These are phyloP conservation scores for Fusarium brevicatenulatum DNA, from an alignment of 2,329 filamentous ascomycete genomes.

Conservation along the genomic window DNA sequence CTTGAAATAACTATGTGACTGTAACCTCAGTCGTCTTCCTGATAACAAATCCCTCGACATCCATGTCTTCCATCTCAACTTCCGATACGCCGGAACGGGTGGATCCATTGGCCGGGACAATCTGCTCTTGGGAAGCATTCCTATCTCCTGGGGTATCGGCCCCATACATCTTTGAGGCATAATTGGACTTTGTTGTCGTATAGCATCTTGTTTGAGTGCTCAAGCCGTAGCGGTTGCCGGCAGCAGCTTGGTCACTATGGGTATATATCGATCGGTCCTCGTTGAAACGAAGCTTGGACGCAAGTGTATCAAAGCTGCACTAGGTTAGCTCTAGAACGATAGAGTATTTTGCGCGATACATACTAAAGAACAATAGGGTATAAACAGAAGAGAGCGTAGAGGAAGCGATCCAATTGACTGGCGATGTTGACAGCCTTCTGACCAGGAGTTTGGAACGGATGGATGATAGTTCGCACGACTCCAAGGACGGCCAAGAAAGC, in stretches of 20 bases:
- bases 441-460: slow-evolving; percentile 50
- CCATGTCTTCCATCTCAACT: slow-evolving; percentile 16
- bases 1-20: not conserved
- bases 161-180: slow-evolving; percentile 1
- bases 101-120: slow-evolving; percentile 19
- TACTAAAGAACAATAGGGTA: slow-evolving; percentile 55
- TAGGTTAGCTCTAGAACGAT: not conserved
- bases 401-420: slow-evolving; percentile 54
- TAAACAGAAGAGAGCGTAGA: slow-evolving; percentile 53
- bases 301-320: slow-evolving; percentile 47
- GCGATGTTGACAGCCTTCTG: slow-evolving; percentile 50
- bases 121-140: slow-evolving; percentile 21
- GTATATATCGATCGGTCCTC: slow-evolving; percentile 20
- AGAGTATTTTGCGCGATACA: slow-evolving; percentile 6
- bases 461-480: slow-evolving; percentile 53
- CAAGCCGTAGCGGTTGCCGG: not conserved
- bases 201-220: slow-evolving; percentile 25
- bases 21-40: slow-evolving; percentile 38
- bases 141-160: not conserved
- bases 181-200: slow-evolving; percentile 14
- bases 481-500: slow-evolving; percentile 52
- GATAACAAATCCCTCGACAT: slow-evolving; percentile 27
- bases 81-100: slow-evolving; percentile 13
- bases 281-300: slow-evolving; percentile 45
- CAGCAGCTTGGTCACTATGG: slow-evolving; percentile 8